These are phyloP conservation scores for Mallotus nudiflorus DNA, from an alignment of 345 rosid genomes.

Conservation along the genomic window DNA sequence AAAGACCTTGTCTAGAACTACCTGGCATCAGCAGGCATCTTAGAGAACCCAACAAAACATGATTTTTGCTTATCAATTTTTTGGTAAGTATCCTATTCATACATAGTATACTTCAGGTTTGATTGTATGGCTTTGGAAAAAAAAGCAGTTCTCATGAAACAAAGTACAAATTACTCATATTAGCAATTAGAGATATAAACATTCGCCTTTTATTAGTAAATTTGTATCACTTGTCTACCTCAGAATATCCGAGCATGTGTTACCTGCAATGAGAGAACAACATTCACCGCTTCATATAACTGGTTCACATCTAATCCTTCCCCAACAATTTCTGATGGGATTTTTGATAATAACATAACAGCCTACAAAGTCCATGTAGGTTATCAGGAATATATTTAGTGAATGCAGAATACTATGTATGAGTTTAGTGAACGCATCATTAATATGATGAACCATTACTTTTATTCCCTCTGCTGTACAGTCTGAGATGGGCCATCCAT, in stretches of 20 bases:
- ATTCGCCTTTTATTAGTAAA: neutral
- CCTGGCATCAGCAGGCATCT: no score
- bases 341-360: conserved; percentile 64
- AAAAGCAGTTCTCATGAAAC: no score
- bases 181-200: no score
- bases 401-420: no score
- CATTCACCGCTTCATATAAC: conserved; percentile 82
- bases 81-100: no score
- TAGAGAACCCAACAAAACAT: no score
- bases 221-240: neutral
- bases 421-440: neutral
- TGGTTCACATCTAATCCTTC: conserved; percentile 60
- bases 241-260: conserved; percentile 11
- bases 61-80: no score
- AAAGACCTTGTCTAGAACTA: no score
- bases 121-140: no score
- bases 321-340: conserved; percentile 76
- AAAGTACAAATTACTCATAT: no score
- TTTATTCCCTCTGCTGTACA: conserved; percentile 93
- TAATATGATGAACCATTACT: conserved; percentile 40
- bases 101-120: no score
- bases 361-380: conserved; percentile 45
- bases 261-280: conserved; percentile 89
- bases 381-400: conserved; percentile 18
- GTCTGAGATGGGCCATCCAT: conserved; percentile 98